phyloP scores from a whole-genome alignment of 345 rosid species.

The Isatis tinctoria region DNA sequence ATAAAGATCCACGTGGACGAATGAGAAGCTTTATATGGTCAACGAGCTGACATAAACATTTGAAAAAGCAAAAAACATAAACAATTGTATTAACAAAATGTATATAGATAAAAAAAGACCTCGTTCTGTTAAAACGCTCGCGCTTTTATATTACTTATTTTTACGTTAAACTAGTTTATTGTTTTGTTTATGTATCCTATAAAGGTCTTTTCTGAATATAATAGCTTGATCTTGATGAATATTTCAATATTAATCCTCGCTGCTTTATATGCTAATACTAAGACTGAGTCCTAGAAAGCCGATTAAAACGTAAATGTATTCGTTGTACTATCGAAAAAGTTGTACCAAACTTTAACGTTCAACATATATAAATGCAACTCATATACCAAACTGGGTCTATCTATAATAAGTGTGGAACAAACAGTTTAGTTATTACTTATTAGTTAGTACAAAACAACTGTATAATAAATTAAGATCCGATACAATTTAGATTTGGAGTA shows the following conservation, averaged over 20 bases:
- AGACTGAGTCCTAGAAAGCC: slow-evolving; percentile 9
- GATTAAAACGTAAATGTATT: slow-evolving; percentile 18
- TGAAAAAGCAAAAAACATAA: slow-evolving; percentile 14
- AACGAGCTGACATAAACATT: slow-evolving; percentile 36
- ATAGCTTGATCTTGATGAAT: slow-evolving; percentile 20
- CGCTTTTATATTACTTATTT: slow-evolving; percentile 11
- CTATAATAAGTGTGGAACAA: slow-evolving; percentile 3
- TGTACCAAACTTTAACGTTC: slow-evolving; percentile 28
- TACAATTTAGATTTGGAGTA: neutral
- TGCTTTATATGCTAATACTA: slow-evolving; percentile 23
- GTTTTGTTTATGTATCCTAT: slow-evolving; percentile 16
- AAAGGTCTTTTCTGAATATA: slow-evolving; percentile 19
- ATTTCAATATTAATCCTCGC: slow-evolving; percentile 12
- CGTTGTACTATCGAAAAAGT: slow-evolving; percentile 10
- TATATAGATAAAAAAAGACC: neutral
- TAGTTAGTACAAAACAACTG: neutral
- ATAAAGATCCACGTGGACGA: slow-evolving; percentile 24
- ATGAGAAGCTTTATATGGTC: slow-evolving; percentile 31
- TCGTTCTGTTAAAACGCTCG: slow-evolving; percentile 35
- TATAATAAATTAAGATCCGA: neutral
- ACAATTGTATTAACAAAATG: neutral
- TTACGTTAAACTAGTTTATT: slow-evolving; percentile 1
- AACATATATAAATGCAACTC: slow-evolving; percentile 18
- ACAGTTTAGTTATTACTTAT: neutral
- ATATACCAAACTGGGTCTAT: neutral